phyloP scores from a whole-genome alignment of 78 protist species.

The Emiliania huxleyi region DNA sequence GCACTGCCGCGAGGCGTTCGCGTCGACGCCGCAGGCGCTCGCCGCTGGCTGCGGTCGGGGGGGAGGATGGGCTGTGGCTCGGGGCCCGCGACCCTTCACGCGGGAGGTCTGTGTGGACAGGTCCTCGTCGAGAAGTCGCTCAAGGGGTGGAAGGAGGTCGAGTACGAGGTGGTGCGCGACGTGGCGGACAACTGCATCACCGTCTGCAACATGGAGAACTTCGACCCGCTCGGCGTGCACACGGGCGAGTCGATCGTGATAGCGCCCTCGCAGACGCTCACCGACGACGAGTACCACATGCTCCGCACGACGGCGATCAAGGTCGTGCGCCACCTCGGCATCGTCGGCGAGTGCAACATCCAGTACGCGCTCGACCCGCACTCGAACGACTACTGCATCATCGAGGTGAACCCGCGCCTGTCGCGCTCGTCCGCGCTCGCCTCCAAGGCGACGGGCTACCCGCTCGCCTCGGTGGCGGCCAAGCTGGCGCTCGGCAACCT shows the following conservation, averaged over 20 bases:
- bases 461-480: conserved; percentile 94
- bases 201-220: conserved; percentile 99
- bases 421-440: conserved; percentile 94
- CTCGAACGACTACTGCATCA: conserved; percentile 66
- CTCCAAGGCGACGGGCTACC: conserved; percentile 97
- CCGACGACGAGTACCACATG: conserved; percentile 92
- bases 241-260: conserved; percentile 98
- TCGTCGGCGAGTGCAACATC: conserved; percentile 98
- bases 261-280: conserved; percentile 95
- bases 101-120: too few relatives aligned
- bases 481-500: conserved; percentile 86
- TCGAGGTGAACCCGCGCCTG: conserved; percentile 93
- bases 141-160: conserved; percentile 97
- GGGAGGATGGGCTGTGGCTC: too few relatives aligned
- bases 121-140: conserved; percentile 87
- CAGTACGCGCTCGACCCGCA: conserved; percentile 95
- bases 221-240: conserved; percentile 97
- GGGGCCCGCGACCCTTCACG: too few relatives aligned
- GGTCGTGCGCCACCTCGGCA: conserved; percentile 91
- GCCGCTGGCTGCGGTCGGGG: too few relatives aligned
- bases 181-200: conserved; percentile 94
- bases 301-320: conserved; percentile 85
- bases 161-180: conserved; percentile 98
- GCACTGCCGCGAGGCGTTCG: background rate
- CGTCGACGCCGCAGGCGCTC: conserved; percentile 61